A percentile compares a stretch with the other conserved stretches of the same genome.
Conservation (phyloP, 108 stramenopile genomes). For the Fistulifera solaris region DNA sequence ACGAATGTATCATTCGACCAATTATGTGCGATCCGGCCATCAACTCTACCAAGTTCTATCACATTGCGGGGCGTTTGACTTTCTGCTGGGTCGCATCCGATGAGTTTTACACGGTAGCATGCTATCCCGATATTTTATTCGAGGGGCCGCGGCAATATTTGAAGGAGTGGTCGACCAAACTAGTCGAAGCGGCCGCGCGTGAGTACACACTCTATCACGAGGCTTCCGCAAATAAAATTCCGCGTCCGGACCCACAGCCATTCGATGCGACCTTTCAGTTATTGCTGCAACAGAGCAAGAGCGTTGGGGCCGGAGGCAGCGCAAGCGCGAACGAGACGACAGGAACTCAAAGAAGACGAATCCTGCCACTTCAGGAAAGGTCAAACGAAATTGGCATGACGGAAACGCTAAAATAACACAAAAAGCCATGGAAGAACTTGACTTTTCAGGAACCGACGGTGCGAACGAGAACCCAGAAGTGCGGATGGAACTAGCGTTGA, state of each 20-base stretch:
- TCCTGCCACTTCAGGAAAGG: conserved; percentile 41
- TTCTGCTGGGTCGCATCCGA: conserved; percentile 2
- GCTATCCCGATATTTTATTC: conserved; percentile 36
- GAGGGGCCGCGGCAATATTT: conserved; percentile 19
- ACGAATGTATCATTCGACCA: background rate
- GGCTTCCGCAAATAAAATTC: background rate
- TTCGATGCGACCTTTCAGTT: conserved; percentile 41
- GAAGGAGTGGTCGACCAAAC: conserved; percentile 22
- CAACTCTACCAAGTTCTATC: background rate
- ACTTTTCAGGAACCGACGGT: conserved; percentile 13
- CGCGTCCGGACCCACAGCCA: conserved; percentile 11
- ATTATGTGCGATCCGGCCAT: conserved; percentile 9
- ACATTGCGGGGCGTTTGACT: conserved; percentile 1
- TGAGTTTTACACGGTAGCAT: background rate
- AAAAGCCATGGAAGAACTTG: conserved; percentile 60
- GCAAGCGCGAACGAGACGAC: conserved; percentile 7
- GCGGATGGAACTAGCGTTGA: conserved; percentile 39
- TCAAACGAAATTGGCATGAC: conserved; percentile 75
- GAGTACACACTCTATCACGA: conserved; percentile 23
- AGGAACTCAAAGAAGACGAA: conserved; percentile 11
- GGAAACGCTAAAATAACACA: conserved; percentile 73
- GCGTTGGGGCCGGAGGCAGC: background rate
- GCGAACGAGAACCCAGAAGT: conserved; percentile 20
- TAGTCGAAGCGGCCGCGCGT: conserved; percentile 12
- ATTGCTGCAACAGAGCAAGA: conserved; percentile 27